phyloP scores from a whole-genome alignment of 2,329 filamentous ascomycete genomes.

The Pseudogymnoascus sp. region DNA sequence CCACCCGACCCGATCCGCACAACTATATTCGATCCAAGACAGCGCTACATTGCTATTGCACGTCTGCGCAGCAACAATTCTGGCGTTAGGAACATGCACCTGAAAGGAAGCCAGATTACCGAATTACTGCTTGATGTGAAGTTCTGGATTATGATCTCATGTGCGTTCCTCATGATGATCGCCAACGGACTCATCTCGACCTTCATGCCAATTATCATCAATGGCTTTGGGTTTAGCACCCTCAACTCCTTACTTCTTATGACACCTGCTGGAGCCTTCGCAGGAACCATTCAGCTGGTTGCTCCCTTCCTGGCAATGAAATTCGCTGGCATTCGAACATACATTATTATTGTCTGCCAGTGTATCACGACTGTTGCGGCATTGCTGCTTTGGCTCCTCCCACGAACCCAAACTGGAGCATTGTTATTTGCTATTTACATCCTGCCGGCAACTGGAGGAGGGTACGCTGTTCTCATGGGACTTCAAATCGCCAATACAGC shows the following conservation, averaged over 20 bases:
- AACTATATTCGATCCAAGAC: constrained; percentile 11
- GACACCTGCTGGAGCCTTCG: constrained; percentile 7
- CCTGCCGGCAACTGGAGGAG: not conserved
- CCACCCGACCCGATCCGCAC: constrained; percentile 36
- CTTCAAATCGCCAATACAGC: constrained; percentile 34
- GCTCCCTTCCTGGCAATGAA: not conserved
- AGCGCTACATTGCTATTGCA: constrained; percentile 16
- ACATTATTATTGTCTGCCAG: constrained; percentile 6
- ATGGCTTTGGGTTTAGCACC: constrained; percentile 27
- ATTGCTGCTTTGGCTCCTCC: constrained; percentile 3
- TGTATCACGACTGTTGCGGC: not conserved
- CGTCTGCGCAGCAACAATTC: constrained; percentile 19
- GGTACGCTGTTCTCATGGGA: constrained; percentile 10
- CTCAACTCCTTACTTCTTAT: constrained; percentile 25
- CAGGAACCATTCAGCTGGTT: not conserved
- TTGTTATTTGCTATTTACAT: constrained; percentile 4
- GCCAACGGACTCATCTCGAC: constrained; percentile 24
- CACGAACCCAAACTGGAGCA: not conserved
- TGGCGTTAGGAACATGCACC: constrained; percentile 17
- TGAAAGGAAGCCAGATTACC: constrained; percentile 16
- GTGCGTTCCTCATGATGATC: constrained; percentile 22
- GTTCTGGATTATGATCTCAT: constrained; percentile 17
- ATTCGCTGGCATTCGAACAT: constrained; percentile 4
- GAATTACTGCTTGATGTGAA: constrained; percentile 17
- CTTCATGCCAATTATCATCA: constrained; percentile 17